Base-by-base conservation (phyloP, 768 basidiomycete genomes). In the Suillus cothurnatus region DNA sequence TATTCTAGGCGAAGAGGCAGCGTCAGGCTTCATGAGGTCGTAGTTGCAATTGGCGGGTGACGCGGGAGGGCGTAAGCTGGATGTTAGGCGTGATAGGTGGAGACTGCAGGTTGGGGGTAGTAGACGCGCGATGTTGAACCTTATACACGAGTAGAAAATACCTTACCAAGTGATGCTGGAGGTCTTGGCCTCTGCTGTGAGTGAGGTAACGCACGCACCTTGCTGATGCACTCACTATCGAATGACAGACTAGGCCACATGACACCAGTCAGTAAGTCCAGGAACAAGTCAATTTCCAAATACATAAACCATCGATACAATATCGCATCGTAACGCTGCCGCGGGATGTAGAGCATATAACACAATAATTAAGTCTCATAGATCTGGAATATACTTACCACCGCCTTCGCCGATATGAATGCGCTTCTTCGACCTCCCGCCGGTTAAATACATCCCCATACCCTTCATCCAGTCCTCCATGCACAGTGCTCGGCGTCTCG, bases 371-470 rank as follows among this genome's bases (percentile, higher is more conserved):
- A n/a, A n/a, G n/a, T n/a, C n/a, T 55, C 15, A 58, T 59, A 26
- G 11, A 6, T 19, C 28, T 11, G 12, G 19, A 39, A 28, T 41
- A 19, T 38, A 39, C 39, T 59, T 59, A 59, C 67, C 77, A 73
- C 67, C 82, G 75, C 64, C 81, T 71, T 26, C 80, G 81, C 32
- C 86, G 80, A 69, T 85, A 69, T 28, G 78, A 71, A 64, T 81
- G 88, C 2, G 92, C 92, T 64, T 90, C 92, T 67, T 90, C 86
- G 0, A 93, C 90, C 66, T 89, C 92, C 39, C 78, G 74, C 57
- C 82, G 80, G 71, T 94, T 93, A 71, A 85, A 93, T 57, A 90
- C 80, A 69, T 93, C 91, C 2, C 84, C 82, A 66, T 93, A 92
- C 2, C 86, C 86, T 6, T 75, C 78, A 28, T 75, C 74, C 62